phyloP scores from a whole-genome alignment of 192 early-diverging fungal genomes.

The Entophlyctis luteolus region DNA sequence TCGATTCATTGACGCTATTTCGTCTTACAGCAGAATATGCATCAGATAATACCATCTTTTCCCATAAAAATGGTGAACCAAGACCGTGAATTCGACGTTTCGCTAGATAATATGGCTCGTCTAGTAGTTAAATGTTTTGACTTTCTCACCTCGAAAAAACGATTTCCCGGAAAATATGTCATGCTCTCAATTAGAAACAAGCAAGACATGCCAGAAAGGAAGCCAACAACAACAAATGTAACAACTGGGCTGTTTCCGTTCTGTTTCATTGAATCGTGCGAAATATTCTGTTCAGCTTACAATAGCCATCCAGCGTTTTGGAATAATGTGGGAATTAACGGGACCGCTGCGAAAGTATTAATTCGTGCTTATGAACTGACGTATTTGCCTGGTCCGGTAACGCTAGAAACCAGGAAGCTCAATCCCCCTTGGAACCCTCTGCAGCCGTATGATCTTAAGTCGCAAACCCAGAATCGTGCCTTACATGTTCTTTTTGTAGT shows the following conservation, averaged over 20 bases:
- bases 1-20: too few relatives aligned
- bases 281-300: slow-evolving; percentile 22
- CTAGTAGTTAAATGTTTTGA: not conserved
- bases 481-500: slow-evolving; percentile 39
- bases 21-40: slow-evolving; percentile 57
- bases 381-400: slow-evolving; percentile 44
- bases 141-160: slow-evolving; percentile 55
- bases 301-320: slow-evolving; percentile 54
- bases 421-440: slow-evolving; percentile 48
- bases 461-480: not conserved
- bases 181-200: slow-evolving; percentile 70
- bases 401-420: slow-evolving; percentile 42
- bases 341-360: slow-evolving; percentile 18
- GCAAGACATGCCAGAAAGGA: slow-evolving; percentile 57
- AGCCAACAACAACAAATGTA: slow-evolving; percentile 52
- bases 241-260: slow-evolving; percentile 44
- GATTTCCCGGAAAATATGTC: slow-evolving; percentile 67
- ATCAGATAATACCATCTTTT: slow-evolving; percentile 56
- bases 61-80: slow-evolving; percentile 66
- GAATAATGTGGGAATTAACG: slow-evolving; percentile 52
- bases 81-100: slow-evolving; percentile 67
- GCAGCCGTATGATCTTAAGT: not conserved
- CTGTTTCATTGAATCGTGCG: not conserved
- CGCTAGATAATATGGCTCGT: slow-evolving; percentile 28
- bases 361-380: not conserved